Percentiles rank a stretch among this genome's conserved stretches.
Conservation (phyloP, 1,139 yeast genomes). For the Sugiyamaella sp. region DNA sequence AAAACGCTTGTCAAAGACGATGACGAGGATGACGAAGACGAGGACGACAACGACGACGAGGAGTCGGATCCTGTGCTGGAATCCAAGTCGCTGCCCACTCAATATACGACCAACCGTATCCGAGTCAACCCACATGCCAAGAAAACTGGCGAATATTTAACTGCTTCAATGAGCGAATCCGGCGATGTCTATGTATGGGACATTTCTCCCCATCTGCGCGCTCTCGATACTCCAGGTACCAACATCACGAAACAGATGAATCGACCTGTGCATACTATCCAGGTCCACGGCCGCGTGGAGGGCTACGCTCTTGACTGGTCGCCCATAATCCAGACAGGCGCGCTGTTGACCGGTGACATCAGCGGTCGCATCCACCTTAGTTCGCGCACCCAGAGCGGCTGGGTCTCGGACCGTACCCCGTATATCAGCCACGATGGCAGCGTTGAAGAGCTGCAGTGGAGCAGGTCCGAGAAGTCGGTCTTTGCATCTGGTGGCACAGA, state of each 20-base stretch:
- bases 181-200: slow-evolving; percentile 91
- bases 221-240: slow-evolving; percentile 87
- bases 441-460: slow-evolving; percentile 97
- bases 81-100: slow-evolving; percentile 74
- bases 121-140: slow-evolving; percentile 80
- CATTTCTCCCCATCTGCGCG: slow-evolving; percentile 72
- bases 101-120: slow-evolving; percentile 84
- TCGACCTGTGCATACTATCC: slow-evolving; percentile 82
- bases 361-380: slow-evolving; percentile 82
- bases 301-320: slow-evolving; percentile 99
- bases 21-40: slow-evolving; percentile 70
- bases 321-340: slow-evolving; percentile 77
- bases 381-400: slow-evolving; percentile 70
- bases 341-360: slow-evolving; percentile 86
- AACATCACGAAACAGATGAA: slow-evolving; percentile 75
- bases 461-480: slow-evolving; percentile 86
- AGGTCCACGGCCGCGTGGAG: slow-evolving; percentile 90
- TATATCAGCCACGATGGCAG: slow-evolving; percentile 61
- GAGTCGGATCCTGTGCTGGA: slow-evolving; percentile 88
- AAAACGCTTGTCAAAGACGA: slow-evolving; percentile 86
- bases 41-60: slow-evolving; percentile 74
- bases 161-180: slow-evolving; percentile 87
- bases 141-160: slow-evolving; percentile 77
- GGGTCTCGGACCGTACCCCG: slow-evolving; percentile 88
- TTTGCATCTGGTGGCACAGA: slow-evolving; percentile 94